phyloP scores from a whole-genome alignment of 2,329 filamentous ascomycete genomes.

The Biscogniauxia sp. region DNA sequence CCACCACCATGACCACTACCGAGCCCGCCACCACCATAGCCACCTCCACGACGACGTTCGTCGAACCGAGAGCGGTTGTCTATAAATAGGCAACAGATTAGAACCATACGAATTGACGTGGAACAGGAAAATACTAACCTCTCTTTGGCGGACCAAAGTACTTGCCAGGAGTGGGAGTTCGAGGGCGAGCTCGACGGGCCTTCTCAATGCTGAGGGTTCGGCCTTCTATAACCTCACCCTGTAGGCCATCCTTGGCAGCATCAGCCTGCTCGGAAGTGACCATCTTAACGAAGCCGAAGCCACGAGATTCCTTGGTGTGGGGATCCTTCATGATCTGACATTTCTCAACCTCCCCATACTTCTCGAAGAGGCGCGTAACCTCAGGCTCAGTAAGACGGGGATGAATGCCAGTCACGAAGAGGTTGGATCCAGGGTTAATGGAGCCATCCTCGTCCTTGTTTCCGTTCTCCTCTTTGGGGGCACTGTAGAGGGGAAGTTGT shows the following conservation, averaged over 20 bases:
- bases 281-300: constrained; percentile 99
- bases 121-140: constrained; percentile 57
- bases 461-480: constrained; percentile 53
- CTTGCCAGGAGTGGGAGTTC: constrained; percentile 96
- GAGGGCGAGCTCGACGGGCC: constrained; percentile 89
- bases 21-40: constrained; percentile 52
- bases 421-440: constrained; percentile 91
- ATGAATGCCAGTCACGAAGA: constrained; percentile 98
- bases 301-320: constrained; percentile 96
- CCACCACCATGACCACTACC: constrained; percentile 60
- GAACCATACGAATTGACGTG: constrained; percentile 11
- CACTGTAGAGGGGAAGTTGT: constrained; percentile 30
- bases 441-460: constrained; percentile 70
- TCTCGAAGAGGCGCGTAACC: constrained; percentile 93
- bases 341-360: constrained; percentile 98
- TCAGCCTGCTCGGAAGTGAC: constrained; percentile 91
- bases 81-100: constrained; percentile 25
- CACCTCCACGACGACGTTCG: constrained; percentile 40
- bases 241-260: constrained; percentile 91
- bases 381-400: constrained; percentile 86
- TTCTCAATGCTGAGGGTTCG: constrained; percentile 98
- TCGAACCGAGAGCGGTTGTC: constrained; percentile 43
- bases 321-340: constrained; percentile 99
- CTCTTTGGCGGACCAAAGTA: constrained; percentile 99
- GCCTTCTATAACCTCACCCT: constrained; percentile 92